Conservation (phyloP, 2,329 filamentous ascomycete genomes). For the Aquanectria penicillioides region DNA sequence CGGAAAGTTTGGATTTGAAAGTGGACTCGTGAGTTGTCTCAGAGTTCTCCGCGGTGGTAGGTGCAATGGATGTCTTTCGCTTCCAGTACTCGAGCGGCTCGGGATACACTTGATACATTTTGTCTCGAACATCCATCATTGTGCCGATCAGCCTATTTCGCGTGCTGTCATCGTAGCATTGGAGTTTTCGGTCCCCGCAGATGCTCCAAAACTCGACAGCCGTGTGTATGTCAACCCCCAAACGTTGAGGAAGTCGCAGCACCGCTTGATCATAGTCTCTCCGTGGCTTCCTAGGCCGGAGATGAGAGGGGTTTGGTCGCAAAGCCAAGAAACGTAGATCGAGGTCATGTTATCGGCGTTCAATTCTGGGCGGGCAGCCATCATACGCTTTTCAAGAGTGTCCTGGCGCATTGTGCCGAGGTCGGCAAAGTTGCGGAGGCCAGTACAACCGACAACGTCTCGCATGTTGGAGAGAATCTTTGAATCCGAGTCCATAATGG, state of each 20-base stretch:
- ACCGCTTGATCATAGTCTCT: neutral
- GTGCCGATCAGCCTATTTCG: neutral
- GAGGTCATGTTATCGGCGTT: constrained; percentile 27
- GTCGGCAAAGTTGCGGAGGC: constrained; percentile 31
- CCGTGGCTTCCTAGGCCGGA: neutral
- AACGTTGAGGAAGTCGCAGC: neutral
- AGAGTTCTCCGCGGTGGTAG: neutral
- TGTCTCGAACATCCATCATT: neutral
- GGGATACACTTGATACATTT: neutral
- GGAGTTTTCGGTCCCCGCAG: too few relatives aligned
- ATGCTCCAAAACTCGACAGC: neutral
- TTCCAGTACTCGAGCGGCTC: neutral
- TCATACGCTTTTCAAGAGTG: constrained; percentile 37
- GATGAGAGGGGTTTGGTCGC: constrained; percentile 20
- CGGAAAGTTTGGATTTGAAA: neutral
- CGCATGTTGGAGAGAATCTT: constrained; percentile 33
- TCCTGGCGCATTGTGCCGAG: constrained; percentile 38
- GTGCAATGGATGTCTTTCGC: neutral
- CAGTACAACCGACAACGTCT: constrained; percentile 35
- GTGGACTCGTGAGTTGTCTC: neutral
- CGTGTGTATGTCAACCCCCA: neutral
- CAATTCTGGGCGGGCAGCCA: constrained; percentile 16
- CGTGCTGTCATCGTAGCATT: too few relatives aligned
- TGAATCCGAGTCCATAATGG: constrained; percentile 32
- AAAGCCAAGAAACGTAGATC: constrained; percentile 43